A percentile compares a stretch with the other conserved stretches of the same genome.
Evolutionary conservation across 331 rosid species (phyloP).

Genomic region (Malus hybrid): DNA sequence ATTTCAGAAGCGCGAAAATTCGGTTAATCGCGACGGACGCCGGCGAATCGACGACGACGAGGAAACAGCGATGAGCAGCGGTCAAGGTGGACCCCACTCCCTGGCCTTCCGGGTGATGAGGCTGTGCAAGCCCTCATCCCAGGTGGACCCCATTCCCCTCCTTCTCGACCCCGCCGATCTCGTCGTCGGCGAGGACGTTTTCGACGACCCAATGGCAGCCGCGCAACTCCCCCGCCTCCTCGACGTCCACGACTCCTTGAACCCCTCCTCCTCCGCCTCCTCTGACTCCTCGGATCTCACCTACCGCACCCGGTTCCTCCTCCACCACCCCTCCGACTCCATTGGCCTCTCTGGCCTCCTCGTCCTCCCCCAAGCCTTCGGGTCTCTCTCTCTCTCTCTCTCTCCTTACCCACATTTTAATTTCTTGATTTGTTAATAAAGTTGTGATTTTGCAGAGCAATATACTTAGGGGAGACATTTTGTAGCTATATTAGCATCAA

Average conservation of each 20-base stretch:
- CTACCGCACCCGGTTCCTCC: conserved; percentile 67
- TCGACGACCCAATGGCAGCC: conserved; percentile 65
- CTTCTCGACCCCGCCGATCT: conserved; percentile 82
- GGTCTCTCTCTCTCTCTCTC: conserved; percentile 29
- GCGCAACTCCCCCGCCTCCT: conserved; percentile 35
- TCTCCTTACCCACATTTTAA: background rate
- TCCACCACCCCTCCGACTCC: conserved; percentile 60
- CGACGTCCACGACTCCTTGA: conserved; percentile 4
- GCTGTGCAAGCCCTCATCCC: conserved; percentile 83
- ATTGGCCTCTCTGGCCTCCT: conserved; percentile 95
- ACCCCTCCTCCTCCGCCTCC: conserved; percentile 5
- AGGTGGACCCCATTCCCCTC: conserved; percentile 69
- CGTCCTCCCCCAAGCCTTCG: conserved; percentile 96
- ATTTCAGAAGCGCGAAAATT: background rate
- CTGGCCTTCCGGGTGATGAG: conserved; percentile 92
- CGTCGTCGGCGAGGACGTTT: conserved; percentile 75
- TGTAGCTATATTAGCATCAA: conserved; percentile 93
- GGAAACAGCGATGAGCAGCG: conserved; percentile 19
- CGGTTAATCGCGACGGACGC: background rate
- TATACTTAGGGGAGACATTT: conserved; percentile 92
- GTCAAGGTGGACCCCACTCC: conserved; percentile 60
- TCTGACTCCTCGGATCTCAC: conserved; percentile 58
- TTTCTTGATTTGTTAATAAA: background rate
- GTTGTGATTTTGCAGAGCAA: conserved; percentile 49
- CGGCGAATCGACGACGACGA: background rate